A percentile compares a stretch with the other conserved stretches of the same genome.
Evolutionary conservation across 2,329 filamentous ascomycete genomes (phyloP).

Genomic region (Fonsecaea pedrosoi): DNA sequence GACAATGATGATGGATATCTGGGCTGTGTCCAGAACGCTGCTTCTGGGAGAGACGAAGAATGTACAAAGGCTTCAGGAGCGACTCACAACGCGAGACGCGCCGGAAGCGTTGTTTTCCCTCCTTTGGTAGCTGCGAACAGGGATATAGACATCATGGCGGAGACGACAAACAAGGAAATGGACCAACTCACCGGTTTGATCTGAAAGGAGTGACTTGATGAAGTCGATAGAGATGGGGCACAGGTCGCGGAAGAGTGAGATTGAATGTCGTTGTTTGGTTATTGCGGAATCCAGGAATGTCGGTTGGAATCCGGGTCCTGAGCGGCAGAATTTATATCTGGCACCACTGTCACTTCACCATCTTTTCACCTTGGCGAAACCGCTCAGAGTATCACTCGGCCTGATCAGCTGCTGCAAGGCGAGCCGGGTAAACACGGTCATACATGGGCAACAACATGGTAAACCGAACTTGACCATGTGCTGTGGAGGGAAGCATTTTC

Average conservation of each 20-base stretch:
- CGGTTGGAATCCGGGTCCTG: conserved; percentile 16
- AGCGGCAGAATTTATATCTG: conserved; percentile 14
- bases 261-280: conserved; percentile 11
- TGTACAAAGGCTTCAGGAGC: conserved; percentile 11
- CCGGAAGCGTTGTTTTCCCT: background rate
- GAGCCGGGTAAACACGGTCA: conserved; percentile 1
- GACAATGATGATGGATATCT: conserved; percentile 22
- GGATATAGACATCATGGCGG: background rate
- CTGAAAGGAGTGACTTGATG: conserved; percentile 6
- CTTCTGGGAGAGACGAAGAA: conserved; percentile 30
- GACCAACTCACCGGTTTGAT: conserved; percentile 18
- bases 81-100: conserved; percentile 1
- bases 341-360: conserved; percentile 5
- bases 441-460: conserved; percentile 7
- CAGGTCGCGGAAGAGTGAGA: background rate
- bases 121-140: conserved; percentile 9
- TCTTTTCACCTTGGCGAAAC: conserved; percentile 13
- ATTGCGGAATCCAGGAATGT: conserved; percentile 22
- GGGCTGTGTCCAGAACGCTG: conserved; percentile 19
- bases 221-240: background rate
- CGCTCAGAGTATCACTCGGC: background rate
- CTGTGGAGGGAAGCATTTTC: conserved; percentile 2
- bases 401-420: conserved; percentile 2
- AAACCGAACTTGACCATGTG: background rate
- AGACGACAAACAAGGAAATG: background rate